Conservation (phyloP, 805 yeast genomes). For the Hanseniaspora osmophila region DNA sequence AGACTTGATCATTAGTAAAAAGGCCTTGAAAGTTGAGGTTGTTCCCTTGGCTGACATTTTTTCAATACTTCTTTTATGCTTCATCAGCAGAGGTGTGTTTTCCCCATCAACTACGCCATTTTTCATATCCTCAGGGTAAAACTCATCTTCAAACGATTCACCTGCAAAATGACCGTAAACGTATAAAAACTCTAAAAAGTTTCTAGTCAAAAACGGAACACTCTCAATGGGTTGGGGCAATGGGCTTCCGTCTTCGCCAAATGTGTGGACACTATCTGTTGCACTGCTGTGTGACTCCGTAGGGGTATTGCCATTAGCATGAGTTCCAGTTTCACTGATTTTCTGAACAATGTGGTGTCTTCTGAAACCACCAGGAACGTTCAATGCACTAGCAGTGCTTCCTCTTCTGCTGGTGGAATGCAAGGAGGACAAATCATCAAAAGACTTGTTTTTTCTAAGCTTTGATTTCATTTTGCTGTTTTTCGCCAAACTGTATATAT, state of each 20-base stretch:
- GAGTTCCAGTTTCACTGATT: constrained; percentile 5
- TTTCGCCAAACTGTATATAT: constrained; percentile 18
- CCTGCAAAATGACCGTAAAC: constrained; percentile 82
- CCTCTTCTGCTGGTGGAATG: constrained; percentile 31
- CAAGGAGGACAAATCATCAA: constrained; percentile 15
- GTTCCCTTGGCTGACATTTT: constrained; percentile 36
- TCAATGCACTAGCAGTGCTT: constrained; percentile 51
- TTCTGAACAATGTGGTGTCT: constrained; percentile 45
- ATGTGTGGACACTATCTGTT: neutral
- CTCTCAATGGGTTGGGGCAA: constrained; percentile 12
- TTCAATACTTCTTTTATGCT: constrained; percentile 4
- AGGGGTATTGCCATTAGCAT: no score
- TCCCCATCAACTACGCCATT: constrained; percentile 6
- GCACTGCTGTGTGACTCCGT: constrained; percentile 9
- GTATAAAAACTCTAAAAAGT: constrained; percentile 63
- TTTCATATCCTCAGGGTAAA: constrained; percentile 22
- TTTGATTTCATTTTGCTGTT: constrained; percentile 5
- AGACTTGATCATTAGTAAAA: constrained; percentile 55
- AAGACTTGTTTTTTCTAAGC: constrained; percentile 9
- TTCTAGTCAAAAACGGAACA: constrained; percentile 45
- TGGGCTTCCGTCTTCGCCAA: neutral
- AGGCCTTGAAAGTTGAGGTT: constrained; percentile 61
- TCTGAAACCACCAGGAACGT: constrained; percentile 76
- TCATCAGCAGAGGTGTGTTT: constrained; percentile 12
- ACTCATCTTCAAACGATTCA: constrained; percentile 62